A percentile compares a stretch with the other conserved stretches of the same genome.
These are phyloP conservation scores for Candida dajiaensis DNA, from an alignment of 805 yeast genomes.

Conservation along the genomic window DNA sequence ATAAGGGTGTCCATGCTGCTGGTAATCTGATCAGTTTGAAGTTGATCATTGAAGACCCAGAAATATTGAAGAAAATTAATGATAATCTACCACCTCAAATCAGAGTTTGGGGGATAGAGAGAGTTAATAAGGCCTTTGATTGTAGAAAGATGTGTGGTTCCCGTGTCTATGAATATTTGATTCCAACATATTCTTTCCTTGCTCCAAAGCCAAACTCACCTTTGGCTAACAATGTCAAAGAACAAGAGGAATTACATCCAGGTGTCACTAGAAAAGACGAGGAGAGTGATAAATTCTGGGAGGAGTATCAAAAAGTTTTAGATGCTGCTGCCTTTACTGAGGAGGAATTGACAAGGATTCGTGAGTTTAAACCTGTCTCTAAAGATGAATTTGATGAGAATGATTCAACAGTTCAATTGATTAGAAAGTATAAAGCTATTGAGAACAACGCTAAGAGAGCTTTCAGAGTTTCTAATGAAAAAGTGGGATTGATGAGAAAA, in stretches of 20 bases:
- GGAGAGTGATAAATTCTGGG: constrained; percentile 79
- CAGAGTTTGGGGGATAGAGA: constrained; percentile 86
- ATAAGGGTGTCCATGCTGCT: constrained; percentile 97
- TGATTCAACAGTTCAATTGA: constrained; percentile 30
- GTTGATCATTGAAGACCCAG: constrained; percentile 76
- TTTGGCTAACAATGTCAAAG: constrained; percentile 53
- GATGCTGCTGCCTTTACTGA: constrained; percentile 25
- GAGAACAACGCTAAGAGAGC: constrained; percentile 65
- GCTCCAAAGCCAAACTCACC: constrained; percentile 82
- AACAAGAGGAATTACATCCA: constrained; percentile 48
- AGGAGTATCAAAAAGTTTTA: constrained; percentile 35
- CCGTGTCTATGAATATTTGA: constrained; percentile 88
- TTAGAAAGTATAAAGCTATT: constrained; percentile 49
- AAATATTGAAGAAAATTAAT: constrained; percentile 65
- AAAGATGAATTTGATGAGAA: constrained; percentile 34
- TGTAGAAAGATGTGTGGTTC: constrained; percentile 94
- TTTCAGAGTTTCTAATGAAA: constrained; percentile 58
- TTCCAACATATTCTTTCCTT: constrained; percentile 85
- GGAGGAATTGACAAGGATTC: constrained; percentile 23
- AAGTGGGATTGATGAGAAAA: constrained; percentile 56
- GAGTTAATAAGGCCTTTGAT: constrained; percentile 88
- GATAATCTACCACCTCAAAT: constrained; percentile 74
- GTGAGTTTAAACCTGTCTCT: constrained; percentile 29
- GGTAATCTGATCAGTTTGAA: constrained; percentile 86
- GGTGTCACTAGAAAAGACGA: constrained; percentile 54